These are phyloP conservation scores for Cryptosporidium tyzzeri DNA, from an alignment of 169 alveolate species.

Conservation along the genomic window DNA sequence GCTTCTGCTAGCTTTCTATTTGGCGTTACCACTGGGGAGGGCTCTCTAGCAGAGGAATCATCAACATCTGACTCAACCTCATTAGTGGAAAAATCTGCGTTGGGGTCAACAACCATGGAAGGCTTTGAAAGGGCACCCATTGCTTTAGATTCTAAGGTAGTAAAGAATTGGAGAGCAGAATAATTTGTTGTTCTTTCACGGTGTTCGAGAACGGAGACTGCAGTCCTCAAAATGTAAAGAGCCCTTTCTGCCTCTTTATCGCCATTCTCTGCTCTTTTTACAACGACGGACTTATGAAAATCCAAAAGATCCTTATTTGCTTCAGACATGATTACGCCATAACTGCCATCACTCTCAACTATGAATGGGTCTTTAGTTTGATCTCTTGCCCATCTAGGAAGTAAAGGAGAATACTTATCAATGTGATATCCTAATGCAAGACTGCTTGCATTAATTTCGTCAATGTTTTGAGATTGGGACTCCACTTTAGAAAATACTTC, in stretches of 20 bases:
- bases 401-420: constrained; percentile 48
- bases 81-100: constrained; percentile 21
- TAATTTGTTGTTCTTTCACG: constrained; percentile 37
- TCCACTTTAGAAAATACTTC: background rate
- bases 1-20: constrained; percentile 45
- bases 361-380: constrained; percentile 53
- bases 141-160: constrained; percentile 17
- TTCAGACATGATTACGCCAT: constrained; percentile 49
- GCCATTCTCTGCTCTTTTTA: constrained; percentile 59
- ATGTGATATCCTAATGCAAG: constrained; percentile 25
- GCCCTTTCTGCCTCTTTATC: constrained; percentile 67
- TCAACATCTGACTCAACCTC: constrained; percentile 22
- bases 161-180: constrained; percentile 45
- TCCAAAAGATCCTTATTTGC: constrained; percentile 17
- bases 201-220: constrained; percentile 36
- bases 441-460: constrained; percentile 13
- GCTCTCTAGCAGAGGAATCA: constrained; percentile 9
- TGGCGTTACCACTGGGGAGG: constrained; percentile 13
- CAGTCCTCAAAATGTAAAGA: constrained; percentile 36
- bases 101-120: constrained; percentile 18
- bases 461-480: constrained; percentile 1
- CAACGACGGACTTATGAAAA: constrained; percentile 3
- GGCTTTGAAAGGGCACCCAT: constrained; percentile 2
- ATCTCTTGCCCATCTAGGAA: constrained; percentile 70
- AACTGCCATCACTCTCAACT: constrained; percentile 25